Evolutionary conservation across 2,329 filamentous ascomycete genomes (phyloP), one percentile per base, ranked within the genome.

Genomic region (Elsinoe fawcettii): DNA sequence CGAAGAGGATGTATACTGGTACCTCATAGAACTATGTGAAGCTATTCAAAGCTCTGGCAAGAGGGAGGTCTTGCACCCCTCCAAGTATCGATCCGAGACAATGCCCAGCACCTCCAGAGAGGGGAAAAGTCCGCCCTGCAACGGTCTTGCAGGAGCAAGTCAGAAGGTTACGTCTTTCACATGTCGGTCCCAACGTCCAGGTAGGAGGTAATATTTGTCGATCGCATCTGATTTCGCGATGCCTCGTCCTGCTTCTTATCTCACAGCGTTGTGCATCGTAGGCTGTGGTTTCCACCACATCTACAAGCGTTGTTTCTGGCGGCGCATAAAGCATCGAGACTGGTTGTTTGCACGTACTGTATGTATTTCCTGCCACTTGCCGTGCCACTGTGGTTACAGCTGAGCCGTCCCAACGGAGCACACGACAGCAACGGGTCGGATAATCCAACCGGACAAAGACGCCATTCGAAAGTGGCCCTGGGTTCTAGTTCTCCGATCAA

Each of bases 101-200:
- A 44, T 44, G 41, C 41, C 41, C 41, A 44, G 41, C 20, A 37
- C 41, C 11, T 32, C 8, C 16, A 3, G 46, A 51, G 23, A 23
- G 46, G 46, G 25, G 23, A 51, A 36, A 32, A 51, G 4, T 36
- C 46, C 46, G 46, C 9, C 25, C 46, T 51, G 46, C 25, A 51
- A 51, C 46, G 46, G 46, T 34, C 4, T 12, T 36, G 46, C 30
- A 32, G 46, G 25, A 51, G 46, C 18, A 46, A 20, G 20, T 14
- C 20, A 22, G n/a, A 14, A 46, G 39, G 41, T 46, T 46, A 46
- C 41, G 41, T 46, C 41, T 46, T 46, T 46, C 41, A 46, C 41
- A 46, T 46, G 41, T 46, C 23, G n/a, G 23, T 46, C 20, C 41
- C 41, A 46, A 23, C 41, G 23, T 46, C 41, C 41, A 46, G 41